phyloP scores from a whole-genome alignment of 2,329 filamentous ascomycete genomes.

The Fusarium clavum region DNA sequence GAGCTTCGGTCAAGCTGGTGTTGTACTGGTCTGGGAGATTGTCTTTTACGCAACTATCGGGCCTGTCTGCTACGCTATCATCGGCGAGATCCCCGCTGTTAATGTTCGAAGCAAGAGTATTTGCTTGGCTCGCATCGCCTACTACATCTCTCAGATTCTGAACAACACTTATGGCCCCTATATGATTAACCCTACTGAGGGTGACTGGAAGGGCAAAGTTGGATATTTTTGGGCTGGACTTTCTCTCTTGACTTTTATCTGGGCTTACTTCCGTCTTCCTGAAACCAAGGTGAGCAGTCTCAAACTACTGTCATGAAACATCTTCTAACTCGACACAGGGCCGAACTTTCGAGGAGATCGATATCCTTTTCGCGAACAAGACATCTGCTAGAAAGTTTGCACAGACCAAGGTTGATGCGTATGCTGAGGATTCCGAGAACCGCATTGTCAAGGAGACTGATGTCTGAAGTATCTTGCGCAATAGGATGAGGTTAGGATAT shows the following conservation, averaged over 20 bases:
- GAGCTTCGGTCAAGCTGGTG: constrained; percentile 52
- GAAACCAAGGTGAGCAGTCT: constrained; percentile 42
- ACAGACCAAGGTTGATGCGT: constrained; percentile 11
- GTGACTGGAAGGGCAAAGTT: constrained; percentile 52
- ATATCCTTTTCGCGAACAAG: constrained; percentile 50
- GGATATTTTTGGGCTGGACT: constrained; percentile 50
- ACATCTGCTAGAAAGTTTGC: constrained; percentile 53
- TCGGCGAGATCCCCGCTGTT: constrained; percentile 56
- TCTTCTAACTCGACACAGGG: constrained; percentile 16
- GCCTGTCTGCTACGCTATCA: constrained; percentile 57
- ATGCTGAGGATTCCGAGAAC: constrained; percentile 8
- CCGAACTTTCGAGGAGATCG: constrained; percentile 51
- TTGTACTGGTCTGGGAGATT: constrained; percentile 59
- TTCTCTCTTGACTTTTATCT: constrained; percentile 43
- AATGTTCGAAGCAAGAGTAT: constrained; percentile 58
- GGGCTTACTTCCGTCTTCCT: constrained; percentile 52
- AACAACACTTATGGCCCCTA: constrained; percentile 50
- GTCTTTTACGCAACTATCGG: constrained; percentile 58
- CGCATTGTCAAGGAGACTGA: constrained; percentile 4
- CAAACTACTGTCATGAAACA: fast-evolving
- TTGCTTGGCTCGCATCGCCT: constrained; percentile 52
- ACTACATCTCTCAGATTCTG: constrained; percentile 46
- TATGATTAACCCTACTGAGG: constrained; percentile 50
- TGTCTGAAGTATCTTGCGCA: not conserved
- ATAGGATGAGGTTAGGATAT: no score